A percentile compares a stretch with the other conserved stretches of the same genome.
Evolutionary conservation across 2,329 filamentous ascomycete species (phyloP).

Genomic region (Aspergillus brunneoviolaceus): DNA sequence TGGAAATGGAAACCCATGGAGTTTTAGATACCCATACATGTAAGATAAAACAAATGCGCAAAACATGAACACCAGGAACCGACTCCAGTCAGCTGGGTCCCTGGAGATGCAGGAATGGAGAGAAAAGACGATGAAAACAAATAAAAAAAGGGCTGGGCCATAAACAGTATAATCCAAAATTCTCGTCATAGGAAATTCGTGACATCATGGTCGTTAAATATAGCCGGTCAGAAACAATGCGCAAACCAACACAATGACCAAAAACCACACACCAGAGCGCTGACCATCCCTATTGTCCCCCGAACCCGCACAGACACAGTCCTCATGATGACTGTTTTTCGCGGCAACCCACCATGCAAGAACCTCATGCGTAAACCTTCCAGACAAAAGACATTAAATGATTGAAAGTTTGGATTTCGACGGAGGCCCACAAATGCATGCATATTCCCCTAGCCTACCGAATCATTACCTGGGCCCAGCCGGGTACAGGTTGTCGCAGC

Average conservation of each 20-base stretch:
- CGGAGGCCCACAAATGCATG: background rate
- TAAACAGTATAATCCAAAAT: constrained; percentile 19
- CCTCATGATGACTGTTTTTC: constrained; percentile 11
- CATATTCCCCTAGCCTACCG: background rate
- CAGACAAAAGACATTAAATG: constrained; percentile 1
- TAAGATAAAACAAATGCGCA: constrained; percentile 4
- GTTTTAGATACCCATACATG: constrained; percentile 15
- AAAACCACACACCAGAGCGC: constrained; percentile 20
- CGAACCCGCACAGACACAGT: constrained; percentile 10
- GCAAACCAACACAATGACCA: constrained; percentile 19
- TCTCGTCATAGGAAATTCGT: constrained; percentile 35
- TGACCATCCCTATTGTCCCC: constrained; percentile 16
- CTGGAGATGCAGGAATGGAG: constrained; percentile 16
- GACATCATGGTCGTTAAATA: constrained; percentile 38
- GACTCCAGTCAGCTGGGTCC: background rate
- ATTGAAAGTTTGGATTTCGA: background rate
- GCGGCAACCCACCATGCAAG: background rate
- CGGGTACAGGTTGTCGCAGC: background rate
- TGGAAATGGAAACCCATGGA: constrained; percentile 1
- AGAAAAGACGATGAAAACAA: background rate
- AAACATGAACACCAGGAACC: background rate
- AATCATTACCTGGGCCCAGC: background rate
- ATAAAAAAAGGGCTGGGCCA: constrained; percentile 1
- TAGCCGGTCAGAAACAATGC: constrained; percentile 23
- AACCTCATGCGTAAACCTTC: background rate